phyloP scores from a whole-genome alignment of 768 basidiomycete genomes.

The Hericium rajendrae region DNA sequence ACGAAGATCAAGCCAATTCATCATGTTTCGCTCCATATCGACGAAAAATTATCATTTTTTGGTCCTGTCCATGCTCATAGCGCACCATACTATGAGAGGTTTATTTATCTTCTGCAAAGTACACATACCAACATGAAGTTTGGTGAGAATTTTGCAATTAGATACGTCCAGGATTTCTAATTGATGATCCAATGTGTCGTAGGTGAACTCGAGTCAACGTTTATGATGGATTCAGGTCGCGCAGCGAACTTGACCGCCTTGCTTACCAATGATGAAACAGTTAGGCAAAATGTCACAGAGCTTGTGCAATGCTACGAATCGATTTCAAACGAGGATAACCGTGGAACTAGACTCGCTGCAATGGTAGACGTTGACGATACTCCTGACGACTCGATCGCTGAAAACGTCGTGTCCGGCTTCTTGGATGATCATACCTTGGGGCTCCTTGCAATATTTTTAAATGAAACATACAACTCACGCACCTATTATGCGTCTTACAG shows the following conservation, averaged over 20 bases:
- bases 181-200: not conserved
- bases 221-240: not conserved
- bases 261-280: not conserved
- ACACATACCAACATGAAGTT: not conserved
- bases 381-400: not conserved
- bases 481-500: no score
- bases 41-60: slow-evolving; percentile 15
- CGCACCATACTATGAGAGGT: not conserved
- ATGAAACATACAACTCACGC: not conserved
- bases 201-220: not conserved
- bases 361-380: not conserved
- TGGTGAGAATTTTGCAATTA: not conserved
- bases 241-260: not conserved
- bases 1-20: slow-evolving; percentile 22
- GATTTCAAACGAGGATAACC: not conserved
- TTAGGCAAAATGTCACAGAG: not conserved
- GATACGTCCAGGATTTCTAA: not conserved
- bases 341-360: not conserved
- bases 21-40: slow-evolving; percentile 24
- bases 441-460: not conserved
- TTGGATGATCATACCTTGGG: not conserved
- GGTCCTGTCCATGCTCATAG: slow-evolving; percentile 15
- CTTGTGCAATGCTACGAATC: not conserved
- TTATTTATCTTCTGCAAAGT: not conserved
- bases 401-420: not conserved